phyloP scores from a whole-genome alignment of 148 eudicot genomes.

The Talinum fruticosum region DNA sequence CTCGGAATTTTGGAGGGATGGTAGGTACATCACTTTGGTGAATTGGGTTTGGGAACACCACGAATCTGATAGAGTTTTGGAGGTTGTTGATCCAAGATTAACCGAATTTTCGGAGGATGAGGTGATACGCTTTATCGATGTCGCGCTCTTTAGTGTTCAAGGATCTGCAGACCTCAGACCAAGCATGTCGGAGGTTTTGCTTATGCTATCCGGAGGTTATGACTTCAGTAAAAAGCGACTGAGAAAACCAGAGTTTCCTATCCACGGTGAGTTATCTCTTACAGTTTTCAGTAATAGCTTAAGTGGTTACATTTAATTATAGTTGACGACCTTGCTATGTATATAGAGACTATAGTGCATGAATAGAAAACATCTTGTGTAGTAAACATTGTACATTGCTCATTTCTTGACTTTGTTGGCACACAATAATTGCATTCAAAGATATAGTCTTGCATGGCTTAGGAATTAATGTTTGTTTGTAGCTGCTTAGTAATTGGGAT shows the following conservation, averaged over 20 bases:
- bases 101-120: constrained; percentile 43
- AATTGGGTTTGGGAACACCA: constrained; percentile 62
- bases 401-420: background rate
- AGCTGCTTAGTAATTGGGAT: background rate
- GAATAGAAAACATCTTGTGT: background rate
- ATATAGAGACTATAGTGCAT: background rate
- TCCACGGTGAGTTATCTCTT: constrained; percentile 4
- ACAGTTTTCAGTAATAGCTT: background rate
- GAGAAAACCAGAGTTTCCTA: constrained; percentile 31
- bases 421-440: background rate
- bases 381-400: background rate
- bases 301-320: background rate
- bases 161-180: constrained; percentile 50
- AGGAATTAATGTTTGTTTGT: background rate
- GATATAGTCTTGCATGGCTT: background rate
- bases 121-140: constrained; percentile 40
- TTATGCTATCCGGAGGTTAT: constrained; percentile 51
- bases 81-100: constrained; percentile 52
- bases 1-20: background rate
- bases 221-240: constrained; percentile 38
- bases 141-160: constrained; percentile 65
- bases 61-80: constrained; percentile 41
- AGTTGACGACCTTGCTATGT: background rate
- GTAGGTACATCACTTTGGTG: constrained; percentile 28
- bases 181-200: constrained; percentile 56